Percentiles rank a stretch among this genome's conserved stretches.
These are phyloP conservation scores for Aspergillus puulaauensis DNA, from an alignment of 2,329 filamentous ascomycete species.

Conservation along the genomic window DNA sequence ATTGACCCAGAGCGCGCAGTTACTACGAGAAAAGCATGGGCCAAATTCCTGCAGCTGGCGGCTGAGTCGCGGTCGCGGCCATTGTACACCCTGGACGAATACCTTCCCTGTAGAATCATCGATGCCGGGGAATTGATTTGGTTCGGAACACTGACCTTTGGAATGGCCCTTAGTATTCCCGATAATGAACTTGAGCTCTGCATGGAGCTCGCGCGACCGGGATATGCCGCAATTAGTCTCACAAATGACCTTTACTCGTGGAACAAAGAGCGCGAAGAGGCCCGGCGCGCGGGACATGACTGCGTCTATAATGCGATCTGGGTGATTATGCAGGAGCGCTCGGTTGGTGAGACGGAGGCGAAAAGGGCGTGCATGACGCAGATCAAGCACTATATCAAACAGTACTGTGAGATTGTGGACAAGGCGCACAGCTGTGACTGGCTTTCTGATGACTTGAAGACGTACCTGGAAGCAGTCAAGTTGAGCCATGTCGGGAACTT, in stretches of 20 bases:
- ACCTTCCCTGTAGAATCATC: neutral
- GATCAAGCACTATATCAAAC: no score
- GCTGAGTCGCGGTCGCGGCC: neutral
- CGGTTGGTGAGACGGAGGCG: neutral
- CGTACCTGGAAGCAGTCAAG: neutral
- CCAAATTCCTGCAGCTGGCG: neutral
- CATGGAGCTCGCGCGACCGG: neutral
- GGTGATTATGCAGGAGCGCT: neutral
- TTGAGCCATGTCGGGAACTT: neutral
- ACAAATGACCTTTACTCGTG: conserved; percentile 1
- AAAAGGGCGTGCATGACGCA: neutral
- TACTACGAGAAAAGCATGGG: neutral
- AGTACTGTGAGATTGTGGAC: neutral
- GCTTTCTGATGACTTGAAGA: neutral
- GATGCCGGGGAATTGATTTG: neutral
- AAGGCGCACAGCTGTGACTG: neutral
- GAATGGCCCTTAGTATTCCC: no score
- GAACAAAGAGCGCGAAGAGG: neutral
- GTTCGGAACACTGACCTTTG: no score
- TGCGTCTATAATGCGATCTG: neutral
- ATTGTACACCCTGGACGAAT: neutral
- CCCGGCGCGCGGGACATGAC: neutral
- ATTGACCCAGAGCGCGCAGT: neutral
- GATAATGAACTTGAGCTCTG: no score
- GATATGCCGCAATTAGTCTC: neutral